A percentile compares a stretch with the other conserved stretches of the same genome.
These are phyloP conservation scores for Boletus vinaceobasis DNA, from an alignment of 768 basidiomycete species.

Conservation along the genomic window DNA sequence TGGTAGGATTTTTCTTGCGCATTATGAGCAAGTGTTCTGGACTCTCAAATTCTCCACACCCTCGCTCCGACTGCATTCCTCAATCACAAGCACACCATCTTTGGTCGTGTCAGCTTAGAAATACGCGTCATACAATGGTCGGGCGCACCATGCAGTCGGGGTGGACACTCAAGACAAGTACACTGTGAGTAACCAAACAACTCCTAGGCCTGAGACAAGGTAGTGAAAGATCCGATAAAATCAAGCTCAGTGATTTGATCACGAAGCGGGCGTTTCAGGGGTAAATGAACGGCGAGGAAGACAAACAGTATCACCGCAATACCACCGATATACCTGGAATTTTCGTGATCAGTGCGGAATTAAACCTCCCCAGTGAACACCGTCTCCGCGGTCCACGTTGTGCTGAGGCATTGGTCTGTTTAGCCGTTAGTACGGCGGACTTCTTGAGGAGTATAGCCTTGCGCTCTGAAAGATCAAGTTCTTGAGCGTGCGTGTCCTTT, in stretches of 20 bases:
- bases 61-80: no score
- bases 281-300: conserved; percentile 80
- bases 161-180: conserved; percentile 31
- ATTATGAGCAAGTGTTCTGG: no score
- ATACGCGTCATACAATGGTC: no score
- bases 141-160: no score
- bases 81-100: no score
- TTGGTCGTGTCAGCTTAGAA: not conserved
- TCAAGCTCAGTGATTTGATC: conserved; percentile 66
- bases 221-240: conserved; percentile 60
- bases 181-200: conserved; percentile 65
- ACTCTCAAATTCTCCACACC: no score
- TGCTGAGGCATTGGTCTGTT: conserved; percentile 50
- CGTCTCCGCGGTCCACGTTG: conserved; percentile 78
- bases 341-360: not conserved
- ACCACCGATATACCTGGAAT: conserved; percentile 63
- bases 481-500: no score
- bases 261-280: conserved; percentile 51
- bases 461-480: conserved; percentile 36
- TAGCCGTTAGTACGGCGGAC: fast-evolving
- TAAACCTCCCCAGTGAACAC: conserved; percentile 44
- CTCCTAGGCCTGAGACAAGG: no score
- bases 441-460: conserved; percentile 25
- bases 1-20: no score
- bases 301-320: conserved; percentile 54